Evolutionary conservation across 805 yeast genomes (phyloP), one percentile per base, ranked within the genome.

Genomic region (Hanseniaspora hatyaiensis): DNA sequence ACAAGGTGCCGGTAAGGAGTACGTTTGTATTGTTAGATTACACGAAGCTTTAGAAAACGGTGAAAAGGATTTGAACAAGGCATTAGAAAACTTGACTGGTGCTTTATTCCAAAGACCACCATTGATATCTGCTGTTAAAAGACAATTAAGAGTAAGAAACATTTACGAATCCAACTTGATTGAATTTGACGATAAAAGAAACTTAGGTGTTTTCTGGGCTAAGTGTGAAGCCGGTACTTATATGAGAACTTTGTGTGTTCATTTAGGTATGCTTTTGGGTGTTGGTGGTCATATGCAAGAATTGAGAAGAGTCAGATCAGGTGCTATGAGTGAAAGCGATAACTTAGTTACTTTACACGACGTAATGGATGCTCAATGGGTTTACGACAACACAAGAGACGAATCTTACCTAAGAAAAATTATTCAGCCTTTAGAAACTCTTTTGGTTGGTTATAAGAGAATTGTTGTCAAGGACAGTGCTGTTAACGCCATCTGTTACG

Each of bases 231-330:
- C 98, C 52, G 98, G 98, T 70, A 92, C 98, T 52, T 92, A 92
- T 71, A 92, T 92, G 96, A 83, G 98, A 77, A 92, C 98, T 43
- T 72, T 92, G 59, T 92, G 98, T 81, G 98, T 92, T 50, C 98
- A 92, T 69, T 72, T 92, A 61, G 98, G 98, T 71, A 88, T 92
- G 95, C 74, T 92, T 52, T 74, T 92, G 56, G 96, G 97, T 60
- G 96, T 87, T 57, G 98, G 98, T 66, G 98, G 97, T 57, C 98
- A 92, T 72, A 92, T 92, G 98, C 98, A 92, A 76, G 98, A 92
- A 71, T 80, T 92, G 60, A 86, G 98, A 72, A 88, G 98, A 75
- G 98, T 92, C 54, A 80, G 98, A 71, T 84, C 95, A 41, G 98
- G 98, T 65, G 96, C 97, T 51, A 64, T 92, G 63, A 73, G 80